Percentiles rank a stretch among this genome's conserved stretches.
phyloP scores from a whole-genome alignment of 306 rosid genomes.

The Cucurbita ficifolia region DNA sequence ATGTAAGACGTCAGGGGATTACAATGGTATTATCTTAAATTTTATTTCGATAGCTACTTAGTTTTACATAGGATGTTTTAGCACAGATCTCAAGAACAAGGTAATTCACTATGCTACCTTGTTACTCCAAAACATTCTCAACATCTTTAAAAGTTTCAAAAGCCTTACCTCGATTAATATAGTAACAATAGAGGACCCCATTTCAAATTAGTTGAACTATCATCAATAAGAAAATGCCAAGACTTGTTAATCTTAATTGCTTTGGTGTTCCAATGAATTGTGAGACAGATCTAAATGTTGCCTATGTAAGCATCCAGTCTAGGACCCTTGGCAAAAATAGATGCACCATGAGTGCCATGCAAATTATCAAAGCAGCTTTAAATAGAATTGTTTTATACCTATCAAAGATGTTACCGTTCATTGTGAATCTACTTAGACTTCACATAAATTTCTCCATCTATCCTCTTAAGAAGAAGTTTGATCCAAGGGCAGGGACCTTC shows the following conservation, averaged over 20 bases:
- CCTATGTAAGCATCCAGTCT: too few relatives aligned
- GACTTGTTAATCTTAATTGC: background rate
- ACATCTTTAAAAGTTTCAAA: background rate
- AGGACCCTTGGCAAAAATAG: too few relatives aligned
- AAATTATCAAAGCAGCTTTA: too few relatives aligned
- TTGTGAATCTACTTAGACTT: background rate
- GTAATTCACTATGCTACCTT: background rate
- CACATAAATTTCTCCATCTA: background rate
- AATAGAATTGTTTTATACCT: too few relatives aligned
- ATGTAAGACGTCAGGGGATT: background rate
- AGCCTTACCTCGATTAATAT: background rate
- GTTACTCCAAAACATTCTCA: background rate
- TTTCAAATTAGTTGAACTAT: background rate
- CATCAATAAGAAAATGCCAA: background rate
- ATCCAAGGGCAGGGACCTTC: background rate
- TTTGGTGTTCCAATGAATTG: background rate
- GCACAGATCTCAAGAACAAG: background rate
- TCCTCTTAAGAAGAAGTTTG: background rate
- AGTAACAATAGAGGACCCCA: background rate
- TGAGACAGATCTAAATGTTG: too few relatives aligned
- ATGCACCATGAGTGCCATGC: too few relatives aligned
- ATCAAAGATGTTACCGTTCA: background rate
- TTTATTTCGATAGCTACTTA: background rate
- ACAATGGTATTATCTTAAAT: background rate
- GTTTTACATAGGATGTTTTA: background rate